phyloP scores from a whole-genome alignment of 2,329 filamentous ascomycete genomes.

The Claviceps paspali region DNA sequence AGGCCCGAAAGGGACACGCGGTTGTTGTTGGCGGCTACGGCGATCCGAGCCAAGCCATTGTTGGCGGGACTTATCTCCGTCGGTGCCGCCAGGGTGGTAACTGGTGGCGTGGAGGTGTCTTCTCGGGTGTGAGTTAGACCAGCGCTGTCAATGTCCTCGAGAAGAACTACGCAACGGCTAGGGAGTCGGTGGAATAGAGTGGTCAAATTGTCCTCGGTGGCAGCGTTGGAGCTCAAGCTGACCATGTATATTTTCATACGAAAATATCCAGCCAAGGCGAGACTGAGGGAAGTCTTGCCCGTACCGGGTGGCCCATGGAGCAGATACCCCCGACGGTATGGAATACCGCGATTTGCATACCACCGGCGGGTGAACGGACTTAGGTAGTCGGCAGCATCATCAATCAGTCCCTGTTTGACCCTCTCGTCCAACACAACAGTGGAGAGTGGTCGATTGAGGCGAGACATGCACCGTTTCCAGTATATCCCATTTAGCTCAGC shows the following conservation, averaged over 20 bases:
- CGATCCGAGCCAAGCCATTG: slow-evolving; percentile 1
- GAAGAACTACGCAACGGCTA: slow-evolving; percentile 53
- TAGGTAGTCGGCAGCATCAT: slow-evolving; percentile 48
- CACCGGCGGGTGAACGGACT: slow-evolving; percentile 51
- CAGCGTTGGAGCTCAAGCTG: slow-evolving; percentile 44
- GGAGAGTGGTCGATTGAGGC: slow-evolving; percentile 44
- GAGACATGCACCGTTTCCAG: slow-evolving; percentile 49
- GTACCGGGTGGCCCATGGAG: slow-evolving; percentile 70
- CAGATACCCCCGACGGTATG: slow-evolving; percentile 71
- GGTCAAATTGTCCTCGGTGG: slow-evolving; percentile 51
- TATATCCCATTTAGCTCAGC: slow-evolving; percentile 32
- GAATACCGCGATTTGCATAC: slow-evolving; percentile 74
- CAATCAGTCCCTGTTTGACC: slow-evolving; percentile 42
- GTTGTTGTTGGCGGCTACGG: too few relatives aligned
- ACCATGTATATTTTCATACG: slow-evolving; percentile 59
- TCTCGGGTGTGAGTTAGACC: slow-evolving; percentile 49
- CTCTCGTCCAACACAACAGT: slow-evolving; percentile 49
- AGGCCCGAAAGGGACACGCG: slow-evolving; percentile 58
- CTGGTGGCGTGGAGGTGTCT: slow-evolving; percentile 6
- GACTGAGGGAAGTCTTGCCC: slow-evolving; percentile 58
- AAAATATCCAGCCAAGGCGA: slow-evolving; percentile 56
- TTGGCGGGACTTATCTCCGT: slow-evolving; percentile 4
- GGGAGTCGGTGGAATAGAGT: slow-evolving; percentile 52
- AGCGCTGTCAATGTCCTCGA: slow-evolving; percentile 64
- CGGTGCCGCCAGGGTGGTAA: slow-evolving; percentile 3